Percentiles rank a stretch among this genome's conserved stretches.
These are phyloP conservation scores for Waitea zeae DNA, from an alignment of 1,284 basidiomycete species.

Conservation along the genomic window DNA sequence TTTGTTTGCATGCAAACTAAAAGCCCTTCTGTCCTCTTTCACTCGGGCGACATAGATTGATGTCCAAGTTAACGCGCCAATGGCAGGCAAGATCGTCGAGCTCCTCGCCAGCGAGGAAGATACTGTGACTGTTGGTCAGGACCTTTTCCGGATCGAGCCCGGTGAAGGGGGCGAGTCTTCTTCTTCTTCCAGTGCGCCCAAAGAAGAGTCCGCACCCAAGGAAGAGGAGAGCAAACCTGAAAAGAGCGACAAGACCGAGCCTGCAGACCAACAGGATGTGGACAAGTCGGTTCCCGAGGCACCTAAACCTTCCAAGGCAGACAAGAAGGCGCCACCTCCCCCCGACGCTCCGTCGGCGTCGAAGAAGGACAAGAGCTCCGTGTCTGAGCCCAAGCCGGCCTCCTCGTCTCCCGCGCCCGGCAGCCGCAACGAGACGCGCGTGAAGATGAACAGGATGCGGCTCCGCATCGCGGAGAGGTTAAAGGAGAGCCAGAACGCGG, in stretches of 20 bases:
- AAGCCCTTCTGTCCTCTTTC: too few relatives aligned
- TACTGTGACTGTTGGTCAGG: slow-evolving; percentile 90
- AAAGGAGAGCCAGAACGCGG: slow-evolving; percentile 96
- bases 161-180: slow-evolving; percentile 49
- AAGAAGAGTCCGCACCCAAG: slow-evolving; percentile 16
- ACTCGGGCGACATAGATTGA: slow-evolving; percentile 82
- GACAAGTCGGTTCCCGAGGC: slow-evolving; percentile 23
- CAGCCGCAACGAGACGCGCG: slow-evolving; percentile 74
- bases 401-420: slow-evolving; percentile 24
- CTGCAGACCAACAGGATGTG: slow-evolving; percentile 33
- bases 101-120: slow-evolving; percentile 84
- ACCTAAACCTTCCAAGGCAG: slow-evolving; percentile 19
- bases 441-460: slow-evolving; percentile 97
- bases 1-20: too few relatives aligned
- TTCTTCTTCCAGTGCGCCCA: slow-evolving; percentile 13
- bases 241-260: slow-evolving; percentile 24
- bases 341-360: slow-evolving; percentile 18
- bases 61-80: slow-evolving; percentile 90
- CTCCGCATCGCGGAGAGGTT: slow-evolving; percentile 92
- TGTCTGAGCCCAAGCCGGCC: slow-evolving; percentile 16
- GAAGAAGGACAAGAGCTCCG: slow-evolving; percentile 20
- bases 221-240: slow-evolving; percentile 20
- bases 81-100: slow-evolving; percentile 79
- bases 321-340: slow-evolving; percentile 10
- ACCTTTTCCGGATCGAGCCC: slow-evolving; percentile 83